Evolutionary conservation across 2,329 filamentous ascomycete genomes (phyloP).

Genomic region (Domatiomyces catenatus): DNA sequence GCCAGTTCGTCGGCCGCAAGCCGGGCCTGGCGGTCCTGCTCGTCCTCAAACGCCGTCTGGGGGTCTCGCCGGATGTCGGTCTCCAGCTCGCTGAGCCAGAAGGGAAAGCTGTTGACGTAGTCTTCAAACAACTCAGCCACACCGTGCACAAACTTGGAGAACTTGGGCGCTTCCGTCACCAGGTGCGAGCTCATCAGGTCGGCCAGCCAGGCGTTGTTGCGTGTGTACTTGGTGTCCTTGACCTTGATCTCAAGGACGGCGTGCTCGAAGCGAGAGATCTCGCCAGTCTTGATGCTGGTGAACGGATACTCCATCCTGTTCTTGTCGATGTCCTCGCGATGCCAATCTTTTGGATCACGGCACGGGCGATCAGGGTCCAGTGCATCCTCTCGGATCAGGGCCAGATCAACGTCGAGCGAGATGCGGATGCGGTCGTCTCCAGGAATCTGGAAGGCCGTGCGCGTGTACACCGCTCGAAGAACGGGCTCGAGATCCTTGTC

Average conservation of each 20-base stretch:
- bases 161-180: slow-evolving; percentile 73
- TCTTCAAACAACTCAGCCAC: slow-evolving; percentile 86
- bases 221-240: slow-evolving; percentile 46
- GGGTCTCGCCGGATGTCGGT: slow-evolving; percentile 89
- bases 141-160: slow-evolving; percentile 95
- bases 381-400: slow-evolving; percentile 62
- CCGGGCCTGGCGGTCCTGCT: slow-evolving; percentile 69
- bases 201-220: slow-evolving; percentile 69
- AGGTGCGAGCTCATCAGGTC: slow-evolving; percentile 88
- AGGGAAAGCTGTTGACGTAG: slow-evolving; percentile 87
- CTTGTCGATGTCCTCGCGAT: slow-evolving; percentile 77
- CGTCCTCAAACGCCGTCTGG: slow-evolving; percentile 74
- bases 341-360: slow-evolving; percentile 77
- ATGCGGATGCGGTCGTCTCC: slow-evolving; percentile 80
- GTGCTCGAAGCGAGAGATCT: slow-evolving; percentile 80
- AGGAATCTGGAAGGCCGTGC: slow-evolving; percentile 92
- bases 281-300: slow-evolving; percentile 70
- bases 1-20: slow-evolving; percentile 74
- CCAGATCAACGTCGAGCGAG: slow-evolving; percentile 81
- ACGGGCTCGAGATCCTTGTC: slow-evolving; percentile 67
- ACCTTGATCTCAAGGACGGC: slow-evolving; percentile 88
- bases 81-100: slow-evolving; percentile 87
- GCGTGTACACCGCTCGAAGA: slow-evolving; percentile 79
- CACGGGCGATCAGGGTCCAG: slow-evolving; percentile 75
- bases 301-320: slow-evolving; percentile 75